These are phyloP conservation scores for Citrus unshiu DNA, from an alignment of 345 rosid species.

Conservation along the genomic window DNA sequence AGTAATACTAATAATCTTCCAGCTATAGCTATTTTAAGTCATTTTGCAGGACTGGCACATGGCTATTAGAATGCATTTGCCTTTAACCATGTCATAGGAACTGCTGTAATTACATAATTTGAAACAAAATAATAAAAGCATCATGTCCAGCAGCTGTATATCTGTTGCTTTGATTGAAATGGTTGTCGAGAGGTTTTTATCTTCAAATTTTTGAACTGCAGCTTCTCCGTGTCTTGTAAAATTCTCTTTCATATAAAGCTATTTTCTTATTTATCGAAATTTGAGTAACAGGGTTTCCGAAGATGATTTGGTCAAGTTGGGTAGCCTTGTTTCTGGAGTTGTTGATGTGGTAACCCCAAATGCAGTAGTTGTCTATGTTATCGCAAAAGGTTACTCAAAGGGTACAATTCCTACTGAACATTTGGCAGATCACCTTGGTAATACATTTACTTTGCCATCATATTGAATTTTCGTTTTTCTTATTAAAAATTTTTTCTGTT, in stretches of 20 bases:
- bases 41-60: not conserved
- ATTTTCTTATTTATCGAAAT: constrained; percentile 1
- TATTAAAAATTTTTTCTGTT: not conserved
- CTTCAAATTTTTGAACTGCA: not conserved
- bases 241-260: not conserved
- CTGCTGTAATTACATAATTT: not conserved
- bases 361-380: constrained; percentile 54
- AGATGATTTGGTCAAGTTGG: constrained; percentile 71
- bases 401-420: constrained; percentile 79
- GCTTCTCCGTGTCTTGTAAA: not conserved
- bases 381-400: constrained; percentile 52
- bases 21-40: not conserved
- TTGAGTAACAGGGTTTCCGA: constrained; percentile 57
- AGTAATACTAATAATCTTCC: not conserved
- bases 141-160: not conserved
- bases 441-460: constrained; percentile 19
- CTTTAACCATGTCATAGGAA: not conserved
- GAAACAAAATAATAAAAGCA: not conserved
- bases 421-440: constrained; percentile 95
- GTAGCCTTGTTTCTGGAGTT: constrained; percentile 73
- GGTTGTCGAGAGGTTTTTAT: not conserved
- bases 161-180: not conserved
- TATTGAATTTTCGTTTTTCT: not conserved
- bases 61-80: not conserved
- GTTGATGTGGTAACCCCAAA: constrained; percentile 64